These are phyloP conservation scores for Tricholoma matsutake DNA, from an alignment of 768 basidiomycete species.

Conservation along the genomic window DNA sequence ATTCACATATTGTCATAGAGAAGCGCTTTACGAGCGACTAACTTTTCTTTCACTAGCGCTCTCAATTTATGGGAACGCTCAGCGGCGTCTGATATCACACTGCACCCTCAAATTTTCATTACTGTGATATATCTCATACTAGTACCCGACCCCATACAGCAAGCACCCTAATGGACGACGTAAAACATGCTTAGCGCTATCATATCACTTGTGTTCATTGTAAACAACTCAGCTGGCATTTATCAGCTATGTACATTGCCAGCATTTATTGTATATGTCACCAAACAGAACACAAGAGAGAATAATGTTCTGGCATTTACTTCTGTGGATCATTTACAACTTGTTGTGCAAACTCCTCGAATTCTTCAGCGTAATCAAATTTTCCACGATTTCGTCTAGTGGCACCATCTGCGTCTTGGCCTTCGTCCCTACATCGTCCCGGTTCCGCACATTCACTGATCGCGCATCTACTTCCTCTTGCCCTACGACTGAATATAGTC, in stretches of 20 bases:
- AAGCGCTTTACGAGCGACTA: neutral
- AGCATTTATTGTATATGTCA: neutral
- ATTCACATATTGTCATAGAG: neutral
- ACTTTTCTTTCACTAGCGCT: conserved; percentile 27
- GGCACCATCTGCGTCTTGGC: conserved; percentile 71
- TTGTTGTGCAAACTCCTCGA: conserved; percentile 41
- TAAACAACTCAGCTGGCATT: neutral
- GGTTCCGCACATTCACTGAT: conserved; percentile 94
- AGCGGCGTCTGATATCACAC: conserved; percentile 7
- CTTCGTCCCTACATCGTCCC: conserved; percentile 90
- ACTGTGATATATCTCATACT: neutral
- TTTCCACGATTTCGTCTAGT: conserved; percentile 65
- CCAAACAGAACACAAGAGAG: neutral
- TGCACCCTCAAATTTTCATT: neutral
- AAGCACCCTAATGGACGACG: conserved; percentile 1
- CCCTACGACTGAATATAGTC: conserved; percentile 71
- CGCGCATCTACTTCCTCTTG: conserved; percentile 83
- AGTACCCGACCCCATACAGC: neutral
- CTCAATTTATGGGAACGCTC: conserved; percentile 35
- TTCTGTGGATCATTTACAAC: conserved; percentile 22
- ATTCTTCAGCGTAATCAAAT: conserved; percentile 71
- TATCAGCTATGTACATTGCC: neutral
- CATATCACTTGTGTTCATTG: neutral
- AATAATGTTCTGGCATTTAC: neutral
- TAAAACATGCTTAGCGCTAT: neutral